phyloP scores from a whole-genome alignment of 768 basidiomycete species.

The Lentinula detonsa region DNA sequence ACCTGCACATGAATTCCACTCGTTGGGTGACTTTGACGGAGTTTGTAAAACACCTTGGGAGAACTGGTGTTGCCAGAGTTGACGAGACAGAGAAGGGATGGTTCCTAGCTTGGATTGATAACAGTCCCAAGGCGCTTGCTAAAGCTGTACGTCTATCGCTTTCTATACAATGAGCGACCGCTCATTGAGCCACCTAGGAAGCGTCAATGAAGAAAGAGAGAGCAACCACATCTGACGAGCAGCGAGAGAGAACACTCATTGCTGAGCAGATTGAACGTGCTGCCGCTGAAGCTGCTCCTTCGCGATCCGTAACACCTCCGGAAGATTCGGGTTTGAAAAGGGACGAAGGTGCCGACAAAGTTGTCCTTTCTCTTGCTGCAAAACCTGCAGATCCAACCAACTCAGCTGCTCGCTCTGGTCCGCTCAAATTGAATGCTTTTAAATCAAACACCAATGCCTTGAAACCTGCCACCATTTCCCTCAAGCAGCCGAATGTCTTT shows the following conservation, averaged over 20 bases:
- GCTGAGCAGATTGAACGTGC: slow-evolving; percentile 94
- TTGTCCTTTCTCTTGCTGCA: slow-evolving; percentile 63
- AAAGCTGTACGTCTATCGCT: slow-evolving; percentile 56
- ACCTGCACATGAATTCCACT: slow-evolving; percentile 98
- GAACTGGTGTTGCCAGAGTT: slow-evolving; percentile 80
- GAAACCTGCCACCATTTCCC: slow-evolving; percentile 47
- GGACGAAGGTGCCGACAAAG: slow-evolving; percentile 65
- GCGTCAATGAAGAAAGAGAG: slow-evolving; percentile 90
- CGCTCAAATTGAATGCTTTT: slow-evolving; percentile 58
- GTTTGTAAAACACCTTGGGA: slow-evolving; percentile 85
- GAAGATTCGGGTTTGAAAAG: slow-evolving; percentile 62
- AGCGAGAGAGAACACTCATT: slow-evolving; percentile 84
- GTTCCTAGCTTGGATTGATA: slow-evolving; percentile 98
- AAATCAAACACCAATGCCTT: slow-evolving; percentile 54
- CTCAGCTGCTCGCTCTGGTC: slow-evolving; percentile 15
- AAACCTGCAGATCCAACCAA: slow-evolving; percentile 25
- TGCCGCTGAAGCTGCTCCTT: slow-evolving; percentile 35
- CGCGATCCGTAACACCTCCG: slow-evolving; percentile 27
- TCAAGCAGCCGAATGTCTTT: slow-evolving; percentile 73
- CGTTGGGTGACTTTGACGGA: slow-evolving; percentile 98
- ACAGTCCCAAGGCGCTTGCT: slow-evolving; percentile 87
- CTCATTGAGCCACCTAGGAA: slow-evolving; percentile 39
- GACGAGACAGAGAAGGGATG: slow-evolving; percentile 99
- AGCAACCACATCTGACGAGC: slow-evolving; percentile 87
- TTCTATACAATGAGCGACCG: slow-evolving; percentile 6